These are phyloP conservation scores for Sordaria brevicollis DNA, from an alignment of 495 filamentous ascomycete genomes.

Conservation along the genomic window DNA sequence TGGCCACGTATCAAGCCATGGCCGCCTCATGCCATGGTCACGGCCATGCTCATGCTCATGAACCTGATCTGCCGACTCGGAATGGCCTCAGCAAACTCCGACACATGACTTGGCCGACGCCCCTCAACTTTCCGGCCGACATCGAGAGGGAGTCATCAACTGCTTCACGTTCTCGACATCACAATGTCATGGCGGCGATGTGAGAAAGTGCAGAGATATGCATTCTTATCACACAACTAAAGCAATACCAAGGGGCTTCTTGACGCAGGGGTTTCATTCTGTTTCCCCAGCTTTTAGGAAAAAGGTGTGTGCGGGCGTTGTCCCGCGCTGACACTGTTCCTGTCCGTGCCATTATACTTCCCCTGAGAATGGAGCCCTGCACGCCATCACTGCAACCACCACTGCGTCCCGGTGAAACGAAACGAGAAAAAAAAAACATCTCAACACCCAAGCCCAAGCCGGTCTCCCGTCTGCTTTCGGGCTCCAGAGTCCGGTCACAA, in stretches of 20 bases:
- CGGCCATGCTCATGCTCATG: no score
- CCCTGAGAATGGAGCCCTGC: not conserved
- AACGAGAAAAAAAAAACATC: not conserved
- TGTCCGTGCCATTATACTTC: not conserved
- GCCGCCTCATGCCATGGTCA: not conserved
- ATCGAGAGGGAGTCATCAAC: not conserved
- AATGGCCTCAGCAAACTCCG: not conserved
- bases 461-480: not conserved
- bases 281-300: not conserved
- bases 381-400: not conserved
- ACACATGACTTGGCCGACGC: not conserved
- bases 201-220: not conserved
- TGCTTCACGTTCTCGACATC: not conserved
- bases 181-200: not conserved
- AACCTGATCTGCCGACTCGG: not conserved
- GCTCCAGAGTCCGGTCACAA: not conserved
- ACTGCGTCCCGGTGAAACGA: conserved; percentile 4
- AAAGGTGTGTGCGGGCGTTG: not conserved
- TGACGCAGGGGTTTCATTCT: not conserved
- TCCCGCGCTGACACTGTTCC: not conserved
- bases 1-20: not conserved
- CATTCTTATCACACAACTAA: not conserved
- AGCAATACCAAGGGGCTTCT: not conserved
- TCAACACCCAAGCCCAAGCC: not conserved
- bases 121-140: not conserved